A percentile compares a stretch with the other conserved stretches of the same genome.
Conservation (phyloP, 129 eudicot species). For the Kitagawia praeruptora region DNA sequence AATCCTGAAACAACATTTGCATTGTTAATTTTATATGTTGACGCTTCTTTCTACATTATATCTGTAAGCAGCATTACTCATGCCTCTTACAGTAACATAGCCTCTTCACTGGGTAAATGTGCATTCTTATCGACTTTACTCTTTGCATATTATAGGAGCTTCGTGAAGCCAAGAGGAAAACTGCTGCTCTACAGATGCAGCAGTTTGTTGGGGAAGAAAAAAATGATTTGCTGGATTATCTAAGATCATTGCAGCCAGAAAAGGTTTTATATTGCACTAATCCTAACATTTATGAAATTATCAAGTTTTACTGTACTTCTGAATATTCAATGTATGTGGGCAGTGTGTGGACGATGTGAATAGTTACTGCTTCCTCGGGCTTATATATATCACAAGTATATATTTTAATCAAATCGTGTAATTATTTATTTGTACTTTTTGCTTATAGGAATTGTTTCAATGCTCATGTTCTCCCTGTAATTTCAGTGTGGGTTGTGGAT, state of each 20-base stretch:
- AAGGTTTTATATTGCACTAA: slow-evolving; percentile 38
- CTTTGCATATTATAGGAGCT: slow-evolving; percentile 47
- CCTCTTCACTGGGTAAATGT: not conserved
- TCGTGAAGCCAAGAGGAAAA: slow-evolving; percentile 79
- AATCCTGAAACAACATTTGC: not conserved
- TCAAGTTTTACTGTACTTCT: not conserved
- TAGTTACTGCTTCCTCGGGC: not conserved
- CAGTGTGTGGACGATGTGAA: not conserved
- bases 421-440: not conserved
- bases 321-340: not conserved
- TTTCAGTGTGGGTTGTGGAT: not conserved
- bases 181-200: slow-evolving; percentile 96
- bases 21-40: not conserved
- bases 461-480: not conserved
- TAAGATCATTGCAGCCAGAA: slow-evolving; percentile 89
- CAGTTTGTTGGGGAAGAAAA: slow-evolving; percentile 97
- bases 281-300: not conserved
- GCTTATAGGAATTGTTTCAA: not conserved
- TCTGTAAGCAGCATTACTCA: not conserved
- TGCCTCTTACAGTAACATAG: not conserved
- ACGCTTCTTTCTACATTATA: not conserved
- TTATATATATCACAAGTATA: not conserved
- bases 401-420: not conserved
- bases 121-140: not conserved
- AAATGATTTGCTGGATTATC: slow-evolving; percentile 82